These are phyloP conservation scores for Septoria linicola DNA, from an alignment of 2,329 filamentous ascomycete genomes.

Conservation along the genomic window DNA sequence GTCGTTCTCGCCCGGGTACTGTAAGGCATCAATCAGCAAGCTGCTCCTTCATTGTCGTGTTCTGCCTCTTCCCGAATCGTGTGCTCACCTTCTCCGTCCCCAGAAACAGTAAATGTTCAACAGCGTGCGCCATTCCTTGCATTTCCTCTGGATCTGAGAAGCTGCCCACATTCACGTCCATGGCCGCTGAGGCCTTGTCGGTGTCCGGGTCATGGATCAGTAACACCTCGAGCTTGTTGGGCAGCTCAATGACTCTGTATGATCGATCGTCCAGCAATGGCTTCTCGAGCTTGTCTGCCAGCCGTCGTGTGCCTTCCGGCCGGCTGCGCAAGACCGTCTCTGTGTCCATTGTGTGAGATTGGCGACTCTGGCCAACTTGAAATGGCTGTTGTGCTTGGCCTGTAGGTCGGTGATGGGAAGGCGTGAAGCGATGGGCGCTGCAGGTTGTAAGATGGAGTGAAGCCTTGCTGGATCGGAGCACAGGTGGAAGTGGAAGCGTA, in stretches of 20 bases:
- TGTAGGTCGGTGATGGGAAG: background rate
- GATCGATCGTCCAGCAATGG: constrained; percentile 80
- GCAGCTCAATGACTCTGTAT: constrained; percentile 81
- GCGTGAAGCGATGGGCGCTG: constrained; percentile 1
- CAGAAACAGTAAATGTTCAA: constrained; percentile 98
- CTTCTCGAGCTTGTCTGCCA: constrained; percentile 72
- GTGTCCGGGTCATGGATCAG: constrained; percentile 92
- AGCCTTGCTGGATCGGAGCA: background rate
- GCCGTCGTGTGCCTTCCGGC: constrained; percentile 37
- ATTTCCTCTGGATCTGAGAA: constrained; percentile 90
- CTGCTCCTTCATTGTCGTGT: background rate
- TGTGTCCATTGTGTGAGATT: constrained; percentile 19
- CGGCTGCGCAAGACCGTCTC: constrained; percentile 21
- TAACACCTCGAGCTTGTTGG: constrained; percentile 85
- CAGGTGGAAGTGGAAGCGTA: background rate
- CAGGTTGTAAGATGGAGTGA: background rate
- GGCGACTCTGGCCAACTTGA: background rate
- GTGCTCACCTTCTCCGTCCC: constrained; percentile 79
- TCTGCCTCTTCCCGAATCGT: constrained; percentile 3
- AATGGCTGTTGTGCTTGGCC: background rate
- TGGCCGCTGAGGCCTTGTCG: constrained; percentile 92
- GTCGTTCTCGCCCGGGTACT: constrained; percentile 91
- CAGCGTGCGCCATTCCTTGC: constrained; percentile 92
- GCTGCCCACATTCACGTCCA: constrained; percentile 94
- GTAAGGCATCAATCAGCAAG: constrained; percentile 25